Conservation (phyloP, 306 rosid genomes). For the Citrullus mucosospermus region DNA sequence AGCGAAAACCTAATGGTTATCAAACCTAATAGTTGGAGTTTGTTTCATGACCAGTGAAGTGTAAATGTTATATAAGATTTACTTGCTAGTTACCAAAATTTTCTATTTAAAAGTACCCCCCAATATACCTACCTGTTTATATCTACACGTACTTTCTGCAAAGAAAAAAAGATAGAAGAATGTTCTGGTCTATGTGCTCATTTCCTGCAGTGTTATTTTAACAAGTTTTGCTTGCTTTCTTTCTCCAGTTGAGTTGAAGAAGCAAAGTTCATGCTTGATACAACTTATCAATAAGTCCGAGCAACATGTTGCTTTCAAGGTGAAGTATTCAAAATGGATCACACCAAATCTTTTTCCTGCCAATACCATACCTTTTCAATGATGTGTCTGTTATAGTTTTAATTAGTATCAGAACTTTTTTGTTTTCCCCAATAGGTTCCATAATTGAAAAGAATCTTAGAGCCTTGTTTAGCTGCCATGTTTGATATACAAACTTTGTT, state of each 20-base stretch:
- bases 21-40: background rate
- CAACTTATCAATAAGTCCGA: conserved; percentile 48
- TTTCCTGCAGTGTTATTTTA: background rate
- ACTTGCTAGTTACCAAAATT: background rate
- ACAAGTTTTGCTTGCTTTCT: background rate
- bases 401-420: background rate
- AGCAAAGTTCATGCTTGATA: conserved; percentile 63
- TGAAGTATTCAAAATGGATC: conserved; percentile 8
- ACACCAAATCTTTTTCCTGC: background rate
- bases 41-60: background rate
- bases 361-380: background rate
- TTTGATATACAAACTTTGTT: background rate
- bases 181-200: background rate
- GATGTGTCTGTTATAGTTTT: background rate
- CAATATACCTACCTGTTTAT: background rate
- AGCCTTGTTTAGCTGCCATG: background rate
- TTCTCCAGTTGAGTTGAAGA: conserved; percentile 68
- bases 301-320: conserved; percentile 83
- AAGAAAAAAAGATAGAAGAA: background rate
- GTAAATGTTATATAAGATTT: background rate
- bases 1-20: no score
- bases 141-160: background rate
- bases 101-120: background rate
- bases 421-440: no score
- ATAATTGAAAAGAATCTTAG: background rate